These are phyloP conservation scores for Aspergillus fijiensis DNA, from an alignment of 2,329 filamentous ascomycete genomes.

Conservation along the genomic window DNA sequence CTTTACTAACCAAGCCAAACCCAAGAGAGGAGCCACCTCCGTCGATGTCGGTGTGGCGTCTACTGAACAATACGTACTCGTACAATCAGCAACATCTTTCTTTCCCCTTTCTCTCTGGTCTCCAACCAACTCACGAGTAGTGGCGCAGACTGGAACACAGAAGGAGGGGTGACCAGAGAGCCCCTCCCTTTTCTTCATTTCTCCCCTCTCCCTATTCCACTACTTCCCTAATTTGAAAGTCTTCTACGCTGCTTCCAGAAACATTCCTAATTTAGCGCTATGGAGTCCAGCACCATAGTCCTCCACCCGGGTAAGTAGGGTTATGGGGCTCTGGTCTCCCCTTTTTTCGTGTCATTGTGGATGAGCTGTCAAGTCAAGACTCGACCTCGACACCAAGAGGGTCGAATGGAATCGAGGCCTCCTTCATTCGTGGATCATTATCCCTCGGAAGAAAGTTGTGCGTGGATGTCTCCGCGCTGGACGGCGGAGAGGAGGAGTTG, in stretches of 20 bases:
- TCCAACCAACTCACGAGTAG: neutral
- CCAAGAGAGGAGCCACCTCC: neutral
- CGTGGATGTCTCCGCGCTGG: neutral
- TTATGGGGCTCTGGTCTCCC: slow-evolving; percentile 5
- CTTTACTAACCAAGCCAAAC: neutral
- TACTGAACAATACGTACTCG: neutral
- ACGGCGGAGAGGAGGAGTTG: neutral
- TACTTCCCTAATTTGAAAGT: neutral
- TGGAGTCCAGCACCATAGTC: neutral
- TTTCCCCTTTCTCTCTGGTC: neutral
- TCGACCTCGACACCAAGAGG: neutral
- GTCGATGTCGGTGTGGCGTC: neutral
- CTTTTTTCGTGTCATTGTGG: slow-evolving; percentile 1
- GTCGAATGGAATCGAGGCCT: neutral
- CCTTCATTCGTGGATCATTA: neutral
- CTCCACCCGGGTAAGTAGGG: slow-evolving; percentile 2
- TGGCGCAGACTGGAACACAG: neutral
- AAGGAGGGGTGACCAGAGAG: neutral
- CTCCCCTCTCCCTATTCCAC: neutral
- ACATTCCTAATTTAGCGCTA: slow-evolving; percentile 10
- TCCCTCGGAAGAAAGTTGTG: neutral
- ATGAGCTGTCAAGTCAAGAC: neutral
- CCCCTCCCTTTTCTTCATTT: neutral
- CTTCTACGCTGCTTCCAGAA: slow-evolving; percentile 26
- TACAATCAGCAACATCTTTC: neutral